Base-by-base conservation (phyloP, 2,329 filamentous ascomycete species). In the Delphinella strobiligena region DNA sequence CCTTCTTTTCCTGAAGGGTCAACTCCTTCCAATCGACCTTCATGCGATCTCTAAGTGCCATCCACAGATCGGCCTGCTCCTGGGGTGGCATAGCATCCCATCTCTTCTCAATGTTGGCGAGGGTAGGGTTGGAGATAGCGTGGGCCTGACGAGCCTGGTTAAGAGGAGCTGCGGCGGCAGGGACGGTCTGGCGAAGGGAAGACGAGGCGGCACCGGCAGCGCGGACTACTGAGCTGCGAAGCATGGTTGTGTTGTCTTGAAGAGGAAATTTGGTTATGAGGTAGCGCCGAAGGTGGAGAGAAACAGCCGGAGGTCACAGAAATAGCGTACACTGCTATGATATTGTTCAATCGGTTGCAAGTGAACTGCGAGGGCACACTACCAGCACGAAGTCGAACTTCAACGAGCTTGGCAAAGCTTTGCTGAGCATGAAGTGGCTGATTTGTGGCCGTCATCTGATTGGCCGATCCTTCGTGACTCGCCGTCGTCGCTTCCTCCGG, bases 61-160 rank as follows among this genome's bases (percentile, higher is more conserved):
- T 98, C 91, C 91, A 98, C 56, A 98, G 73, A 62, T 98, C 91
- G 52, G 91, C 91, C 78, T 98, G 91, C 77, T 98, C 91, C 74
- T 94, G 87, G 49, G 91, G 86, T 44, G 89, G 88, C 84, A 96
- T 88, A 49, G 72, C 77, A 73, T 98, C 91, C 91, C 91, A 98
- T 72, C 91, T 77, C 81, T 94, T 95, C 80, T 98, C 91, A 61
- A 98, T 96, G 69, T 93, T 87, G 67, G 86, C 84, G 59, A 98
- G 78, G 44, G 86, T 95, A 54, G 93, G 91, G 73, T 95, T 96
- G 60, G 88, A 93, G 68, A 98, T 93, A 62, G 89, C 88, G 65
- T 94, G 87, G 54, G 83, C 83, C 54, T 82, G 77, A 56, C 73
- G 70, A 47, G 62, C 63, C 60, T 73, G 67, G 49, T 12, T 19